phyloP scores from a whole-genome alignment of 148 eudicot species.

The Drosera capensis region DNA sequence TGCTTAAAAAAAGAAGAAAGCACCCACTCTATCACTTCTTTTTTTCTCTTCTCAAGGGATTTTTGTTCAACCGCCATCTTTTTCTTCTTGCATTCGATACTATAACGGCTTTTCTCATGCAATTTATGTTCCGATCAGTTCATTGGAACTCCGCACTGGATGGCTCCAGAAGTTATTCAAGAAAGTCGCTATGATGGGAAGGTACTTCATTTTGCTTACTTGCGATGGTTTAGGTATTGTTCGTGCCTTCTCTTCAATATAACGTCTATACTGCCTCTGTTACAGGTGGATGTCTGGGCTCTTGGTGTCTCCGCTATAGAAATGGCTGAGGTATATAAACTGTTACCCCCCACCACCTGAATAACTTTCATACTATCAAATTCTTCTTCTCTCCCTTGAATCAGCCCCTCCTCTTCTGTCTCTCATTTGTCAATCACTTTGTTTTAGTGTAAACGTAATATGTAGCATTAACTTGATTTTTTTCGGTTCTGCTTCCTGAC shows the following conservation, averaged over 20 bases:
- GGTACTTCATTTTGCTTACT: conserved; percentile 27
- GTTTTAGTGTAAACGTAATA: no score
- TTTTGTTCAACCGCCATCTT: conserved; percentile 2
- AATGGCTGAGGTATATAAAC: conserved; percentile 85
- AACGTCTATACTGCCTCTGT: conserved; percentile 1
- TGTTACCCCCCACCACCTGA: background rate
- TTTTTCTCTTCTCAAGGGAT: background rate
- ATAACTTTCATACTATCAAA: no score
- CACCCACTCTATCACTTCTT: background rate
- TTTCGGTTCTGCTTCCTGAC: conserved; percentile 1
- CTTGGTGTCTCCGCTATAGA: conserved; percentile 98
- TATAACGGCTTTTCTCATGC: conserved; percentile 6
- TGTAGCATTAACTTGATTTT: no score
- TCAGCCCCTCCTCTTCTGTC: no score
- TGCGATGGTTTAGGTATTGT: conserved; percentile 1
- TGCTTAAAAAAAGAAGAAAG: background rate
- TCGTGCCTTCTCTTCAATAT: background rate
- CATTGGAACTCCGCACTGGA: conserved; percentile 99
- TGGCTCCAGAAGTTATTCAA: conserved; percentile 99
- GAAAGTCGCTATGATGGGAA: conserved; percentile 98
- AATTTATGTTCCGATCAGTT: conserved; percentile 34
- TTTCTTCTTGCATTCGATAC: background rate
- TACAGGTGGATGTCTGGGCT: conserved; percentile 99
- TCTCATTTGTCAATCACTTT: no score
- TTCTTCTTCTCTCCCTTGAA: no score